phyloP scores from a whole-genome alignment of 1,284 basidiomycete genomes.

The Cystobasidiaceae sp. region DNA sequence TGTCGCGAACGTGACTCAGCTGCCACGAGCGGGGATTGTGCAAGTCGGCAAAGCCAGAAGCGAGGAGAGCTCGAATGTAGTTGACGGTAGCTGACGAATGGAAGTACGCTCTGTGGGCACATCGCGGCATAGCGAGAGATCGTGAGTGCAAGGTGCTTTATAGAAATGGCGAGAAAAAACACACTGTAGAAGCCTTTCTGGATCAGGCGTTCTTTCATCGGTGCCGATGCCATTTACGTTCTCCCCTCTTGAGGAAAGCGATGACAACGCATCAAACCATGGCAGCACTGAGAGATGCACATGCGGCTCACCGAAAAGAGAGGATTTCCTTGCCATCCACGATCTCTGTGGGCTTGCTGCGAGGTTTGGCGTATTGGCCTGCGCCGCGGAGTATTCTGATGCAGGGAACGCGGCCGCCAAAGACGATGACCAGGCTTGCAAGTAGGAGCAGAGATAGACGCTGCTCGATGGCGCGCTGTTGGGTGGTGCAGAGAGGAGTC shows the following conservation, averaged over 20 bases:
- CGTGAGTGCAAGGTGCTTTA: not conserved
- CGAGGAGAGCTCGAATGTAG: constrained; percentile 78
- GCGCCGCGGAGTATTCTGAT: constrained; percentile 88
- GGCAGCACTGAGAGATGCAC: not conserved
- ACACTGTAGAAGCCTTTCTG: constrained; percentile 66
- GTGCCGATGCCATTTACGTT: constrained; percentile 79
- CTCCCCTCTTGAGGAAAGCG: constrained; percentile 81
- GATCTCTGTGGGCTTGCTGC: constrained; percentile 78
- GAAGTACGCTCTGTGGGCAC: constrained; percentile 73
- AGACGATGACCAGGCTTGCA: constrained; percentile 83
- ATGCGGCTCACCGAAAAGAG: constrained; percentile 65
- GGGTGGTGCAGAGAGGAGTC: too few species aligned
- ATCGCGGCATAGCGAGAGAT: not conserved
- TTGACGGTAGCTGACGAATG: constrained; percentile 91
- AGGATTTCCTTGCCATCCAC: constrained; percentile 49
- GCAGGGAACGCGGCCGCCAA: constrained; percentile 86
- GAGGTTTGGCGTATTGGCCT: constrained; percentile 57
- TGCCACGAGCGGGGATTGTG: constrained; percentile 91
- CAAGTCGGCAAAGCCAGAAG: constrained; percentile 78
- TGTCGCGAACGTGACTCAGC: constrained; percentile 80
- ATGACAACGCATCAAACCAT: not conserved
- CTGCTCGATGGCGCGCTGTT: constrained; percentile 80
- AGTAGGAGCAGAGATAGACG: constrained; percentile 92
- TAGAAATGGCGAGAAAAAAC: too few species aligned
- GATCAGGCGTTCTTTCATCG: constrained; percentile 76